Percentiles rank a stretch among this genome's conserved stretches.
Conservation (phyloP, 192 early-diverging fungal genomes). For the Helicostylum pulchrum region DNA sequence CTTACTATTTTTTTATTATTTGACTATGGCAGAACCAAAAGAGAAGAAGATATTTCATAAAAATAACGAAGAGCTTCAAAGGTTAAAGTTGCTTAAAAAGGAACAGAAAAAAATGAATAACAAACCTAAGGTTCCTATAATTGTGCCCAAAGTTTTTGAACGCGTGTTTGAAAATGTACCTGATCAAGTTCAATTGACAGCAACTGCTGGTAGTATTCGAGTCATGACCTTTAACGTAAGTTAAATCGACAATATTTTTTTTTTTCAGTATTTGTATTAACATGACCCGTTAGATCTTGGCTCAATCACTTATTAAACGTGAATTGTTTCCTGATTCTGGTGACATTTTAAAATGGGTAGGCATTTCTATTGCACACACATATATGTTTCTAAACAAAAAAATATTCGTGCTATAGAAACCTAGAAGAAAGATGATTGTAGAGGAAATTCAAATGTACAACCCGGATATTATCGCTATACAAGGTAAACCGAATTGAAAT, state of each 20-base stretch:
- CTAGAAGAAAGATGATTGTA: slow-evolving; percentile 30
- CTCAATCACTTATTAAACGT: slow-evolving; percentile 32
- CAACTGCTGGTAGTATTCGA: not conserved
- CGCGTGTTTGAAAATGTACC: slow-evolving; percentile 4
- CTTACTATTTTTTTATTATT: too few relatives aligned
- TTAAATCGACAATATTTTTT: not conserved
- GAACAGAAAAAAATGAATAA: slow-evolving; percentile 4
- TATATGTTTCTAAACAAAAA: too few relatives aligned
- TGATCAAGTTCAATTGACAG: not conserved
- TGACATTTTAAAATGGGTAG: slow-evolving; percentile 39
- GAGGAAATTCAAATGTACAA: slow-evolving; percentile 31
- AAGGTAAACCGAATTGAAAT: slow-evolving; percentile 20
- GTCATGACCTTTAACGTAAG: slow-evolving; percentile 27
- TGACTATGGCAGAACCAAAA: too few relatives aligned
- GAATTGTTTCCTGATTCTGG: slow-evolving; percentile 36
- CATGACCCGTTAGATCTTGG: slow-evolving; percentile 25
- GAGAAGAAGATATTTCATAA: too few relatives aligned
- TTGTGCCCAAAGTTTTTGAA: not conserved
- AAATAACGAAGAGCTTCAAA: slow-evolving; percentile 6
- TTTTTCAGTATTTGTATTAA: not conserved
- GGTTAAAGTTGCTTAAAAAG: slow-evolving; percentile 4
- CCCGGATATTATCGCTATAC: slow-evolving; percentile 33
- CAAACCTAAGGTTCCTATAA: not conserved
- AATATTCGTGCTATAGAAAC: slow-evolving; percentile 25
- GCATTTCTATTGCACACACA: too few relatives aligned